Percentiles rank a stretch among this genome's conserved stretches.
These are phyloP conservation scores for Globisporangium viniferum DNA, from an alignment of 352 stramenopile species.

Conservation along the genomic window DNA sequence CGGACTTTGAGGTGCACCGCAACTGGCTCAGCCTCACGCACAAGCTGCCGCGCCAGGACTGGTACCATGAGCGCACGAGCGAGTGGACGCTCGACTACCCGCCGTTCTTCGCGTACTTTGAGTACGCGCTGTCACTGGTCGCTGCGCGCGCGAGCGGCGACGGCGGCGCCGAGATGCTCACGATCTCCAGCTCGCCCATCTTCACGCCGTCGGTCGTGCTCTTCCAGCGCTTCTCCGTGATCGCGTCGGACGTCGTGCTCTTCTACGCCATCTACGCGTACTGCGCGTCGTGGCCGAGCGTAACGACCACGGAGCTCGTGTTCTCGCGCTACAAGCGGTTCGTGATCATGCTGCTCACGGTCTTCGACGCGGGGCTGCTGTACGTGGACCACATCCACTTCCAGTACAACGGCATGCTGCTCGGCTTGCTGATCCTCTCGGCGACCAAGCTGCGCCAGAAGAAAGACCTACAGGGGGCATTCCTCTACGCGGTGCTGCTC, in stretches of 20 bases:
- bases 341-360: constrained; percentile 82
- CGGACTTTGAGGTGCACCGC: constrained; percentile 98
- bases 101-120: constrained; percentile 97
- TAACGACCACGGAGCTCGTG: constrained; percentile 65
- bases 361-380: constrained; percentile 92
- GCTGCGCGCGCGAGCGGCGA: constrained; percentile 46
- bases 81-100: constrained; percentile 99
- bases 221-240: constrained; percentile 94
- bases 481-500: constrained; percentile 91
- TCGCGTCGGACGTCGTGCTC: constrained; percentile 87
- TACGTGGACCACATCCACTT: constrained; percentile 99
- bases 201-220: constrained; percentile 61
- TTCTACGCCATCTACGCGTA: constrained; percentile 80
- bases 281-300: constrained; percentile 77
- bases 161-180: constrained; percentile 58
- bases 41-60: constrained; percentile 80
- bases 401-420: constrained; percentile 98
- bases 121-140: constrained; percentile 85
- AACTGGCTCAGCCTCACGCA: constrained; percentile 98
- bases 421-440: constrained; percentile 93
- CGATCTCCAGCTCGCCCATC: constrained; percentile 55
- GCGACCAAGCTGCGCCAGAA: constrained; percentile 76
- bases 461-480: constrained; percentile 83
- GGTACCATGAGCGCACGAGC: constrained; percentile 96
- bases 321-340: constrained; percentile 61